Evolutionary conservation across 2,329 filamentous ascomycete species (phyloP), one percentile per base, ranked within the genome.

Genomic region (Tolypocladium capitatum): DNA sequence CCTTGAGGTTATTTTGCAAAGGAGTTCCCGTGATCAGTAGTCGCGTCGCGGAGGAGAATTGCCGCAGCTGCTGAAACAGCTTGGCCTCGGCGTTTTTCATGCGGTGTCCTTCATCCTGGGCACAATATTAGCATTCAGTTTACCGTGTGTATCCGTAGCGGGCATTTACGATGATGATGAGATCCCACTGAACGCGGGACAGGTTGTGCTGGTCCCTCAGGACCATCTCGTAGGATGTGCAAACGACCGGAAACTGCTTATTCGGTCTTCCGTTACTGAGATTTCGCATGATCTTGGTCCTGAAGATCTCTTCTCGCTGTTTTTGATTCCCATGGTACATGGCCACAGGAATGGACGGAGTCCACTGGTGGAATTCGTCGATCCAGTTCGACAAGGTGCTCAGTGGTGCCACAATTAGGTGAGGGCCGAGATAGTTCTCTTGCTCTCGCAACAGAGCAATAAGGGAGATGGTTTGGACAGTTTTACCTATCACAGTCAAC

Each of bases 31-130:
- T 97, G 32, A 98, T 95, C 1, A 98, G 75, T 0, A 98, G 74
- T 48, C 92, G 78, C 36, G 94, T 96, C 0, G 90, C 88, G 0
- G 91, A 97, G 24, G 83, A 82, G 59, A 97, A 97, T 0, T 84
- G 83, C 53, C 92, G 81, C 0, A 98, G 69, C 55, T 95, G 88
- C 43, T 87, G 84, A 53, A 97, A 95, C 0, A 98, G 73, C 49
- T 87, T 86, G 30, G 91, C 94, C 45, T 97, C 90, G 52, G 94
- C 84, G 54, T 98, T 98, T 70, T 98, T 98, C 75, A 98, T 82
- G 1, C 92, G 84, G 61, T 98, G 92, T 0, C 92, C 92, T 67
- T 98, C 92, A 56, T 98, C 91, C 81, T 86, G 33, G 10, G 24
- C 16, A 16, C 5, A 6, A 41, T 58, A 60, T 61, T 32, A 63